Conservation (phyloP, 306 rosid species). For the Fragaria vesca region DNA sequence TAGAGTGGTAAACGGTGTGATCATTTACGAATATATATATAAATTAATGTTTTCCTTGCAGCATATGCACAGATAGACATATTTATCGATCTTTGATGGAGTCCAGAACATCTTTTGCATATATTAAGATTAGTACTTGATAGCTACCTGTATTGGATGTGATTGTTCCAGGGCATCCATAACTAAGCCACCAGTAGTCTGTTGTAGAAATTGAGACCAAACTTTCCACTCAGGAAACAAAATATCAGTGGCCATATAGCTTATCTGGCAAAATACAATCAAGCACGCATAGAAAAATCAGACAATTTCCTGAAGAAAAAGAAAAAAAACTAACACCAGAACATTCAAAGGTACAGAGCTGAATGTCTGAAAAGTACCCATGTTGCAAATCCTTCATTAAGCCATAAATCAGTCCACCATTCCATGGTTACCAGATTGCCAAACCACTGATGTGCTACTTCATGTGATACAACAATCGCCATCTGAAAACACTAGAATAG, state of each 20-base stretch:
- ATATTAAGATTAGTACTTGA: background rate
- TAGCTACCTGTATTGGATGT: slow-evolving; percentile 59
- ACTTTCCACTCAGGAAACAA: slow-evolving; percentile 69
- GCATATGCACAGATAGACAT: background rate
- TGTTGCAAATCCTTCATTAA: slow-evolving; percentile 70
- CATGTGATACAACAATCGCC: slow-evolving; percentile 51
- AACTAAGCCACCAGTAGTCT: slow-evolving; percentile 37
- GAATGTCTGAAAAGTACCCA: slow-evolving; percentile 43
- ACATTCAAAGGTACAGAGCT: slow-evolving; percentile 5
- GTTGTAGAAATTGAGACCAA: slow-evolving; percentile 55
- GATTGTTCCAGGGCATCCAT: slow-evolving; percentile 58
- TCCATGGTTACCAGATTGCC: slow-evolving; percentile 78
- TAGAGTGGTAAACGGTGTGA: background rate
- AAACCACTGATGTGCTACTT: slow-evolving; percentile 76
- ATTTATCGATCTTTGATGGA: background rate
- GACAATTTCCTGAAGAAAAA: background rate
- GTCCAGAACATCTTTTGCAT: background rate
- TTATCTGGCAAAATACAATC: slow-evolving; percentile 41
- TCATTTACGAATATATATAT: background rate
- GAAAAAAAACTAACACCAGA: background rate
- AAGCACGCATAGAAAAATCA: slow-evolving; percentile 6
- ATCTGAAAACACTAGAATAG: slow-evolving; percentile 30
- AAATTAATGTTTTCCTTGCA: background rate
- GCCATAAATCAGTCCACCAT: slow-evolving; percentile 76
- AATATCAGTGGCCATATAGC: slow-evolving; percentile 55